phyloP scores from a whole-genome alignment of 768 basidiomycete species.

The Xerocomellus dryophilus region DNA sequence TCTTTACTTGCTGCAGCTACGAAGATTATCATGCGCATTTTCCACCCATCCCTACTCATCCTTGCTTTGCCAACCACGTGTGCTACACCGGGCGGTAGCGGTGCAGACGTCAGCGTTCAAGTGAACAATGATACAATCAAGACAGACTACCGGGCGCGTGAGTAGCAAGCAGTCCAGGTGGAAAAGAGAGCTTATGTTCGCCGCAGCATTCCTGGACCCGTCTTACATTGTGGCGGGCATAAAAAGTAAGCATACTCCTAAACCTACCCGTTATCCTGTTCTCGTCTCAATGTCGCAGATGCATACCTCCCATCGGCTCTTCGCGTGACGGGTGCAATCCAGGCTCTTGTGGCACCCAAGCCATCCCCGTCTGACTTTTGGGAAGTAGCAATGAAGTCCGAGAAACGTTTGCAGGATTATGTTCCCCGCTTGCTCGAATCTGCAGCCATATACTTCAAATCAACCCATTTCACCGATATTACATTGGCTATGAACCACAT shows the following conservation, averaged over 20 bases:
- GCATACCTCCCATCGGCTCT: background rate
- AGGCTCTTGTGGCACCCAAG: background rate
- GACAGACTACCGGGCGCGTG: background rate
- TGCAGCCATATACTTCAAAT: background rate
- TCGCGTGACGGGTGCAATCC: background rate
- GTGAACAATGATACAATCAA: background rate
- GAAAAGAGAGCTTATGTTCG: background rate
- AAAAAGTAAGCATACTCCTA: background rate
- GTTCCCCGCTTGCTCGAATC: slow-evolving; percentile 4
- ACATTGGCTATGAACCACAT: slow-evolving; percentile 5
- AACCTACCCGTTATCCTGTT: background rate
- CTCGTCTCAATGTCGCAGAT: background rate
- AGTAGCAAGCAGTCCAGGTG: background rate
- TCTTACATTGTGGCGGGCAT: background rate
- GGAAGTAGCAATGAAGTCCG: slow-evolving; percentile 7
- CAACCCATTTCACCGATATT: slow-evolving; percentile 7
- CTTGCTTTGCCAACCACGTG: background rate
- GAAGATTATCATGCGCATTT: background rate
- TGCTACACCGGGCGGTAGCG: background rate
- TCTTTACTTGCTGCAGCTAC: background rate
- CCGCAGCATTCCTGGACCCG: background rate
- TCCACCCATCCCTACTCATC: background rate
- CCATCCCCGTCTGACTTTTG: slow-evolving; percentile 6
- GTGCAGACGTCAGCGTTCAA: no score
- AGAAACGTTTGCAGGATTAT: background rate